Conservation (phyloP, 2,329 filamentous ascomycete genomes). For the Beauveria asiatica region DNA sequence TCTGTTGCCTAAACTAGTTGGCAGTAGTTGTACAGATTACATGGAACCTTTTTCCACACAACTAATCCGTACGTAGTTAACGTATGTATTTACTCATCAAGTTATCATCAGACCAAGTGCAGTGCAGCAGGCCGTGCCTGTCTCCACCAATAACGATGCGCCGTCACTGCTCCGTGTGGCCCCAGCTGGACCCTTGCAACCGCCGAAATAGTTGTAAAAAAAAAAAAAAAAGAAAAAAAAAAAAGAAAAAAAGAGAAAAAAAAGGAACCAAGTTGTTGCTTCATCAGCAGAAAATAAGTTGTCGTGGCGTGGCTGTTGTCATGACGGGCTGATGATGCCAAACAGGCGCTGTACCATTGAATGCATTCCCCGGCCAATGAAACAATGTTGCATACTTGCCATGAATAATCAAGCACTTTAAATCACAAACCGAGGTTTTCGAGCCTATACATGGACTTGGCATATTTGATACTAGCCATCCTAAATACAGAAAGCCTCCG, state of each 20-base stretch:
- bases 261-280: background rate
- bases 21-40: too few relatives aligned
- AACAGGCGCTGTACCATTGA: too few relatives aligned
- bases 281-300: background rate
- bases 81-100: too few relatives aligned
- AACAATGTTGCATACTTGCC: too few relatives aligned
- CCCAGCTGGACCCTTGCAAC: background rate
- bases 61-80: too few relatives aligned
- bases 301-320: too few relatives aligned
- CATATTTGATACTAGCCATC: background rate
- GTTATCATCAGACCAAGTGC: background rate
- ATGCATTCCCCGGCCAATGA: too few relatives aligned
- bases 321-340: too few relatives aligned
- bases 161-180: background rate
- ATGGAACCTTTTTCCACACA: too few relatives aligned
- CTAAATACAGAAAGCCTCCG: background rate
- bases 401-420: background rate
- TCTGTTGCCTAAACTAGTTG: too few relatives aligned
- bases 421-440: background rate
- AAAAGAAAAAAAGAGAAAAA: background rate
- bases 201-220: too few relatives aligned
- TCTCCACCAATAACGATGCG: background rate
- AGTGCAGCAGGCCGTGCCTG: background rate
- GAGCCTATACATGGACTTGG: background rate
- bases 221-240: too few relatives aligned